Base-by-base conservation (phyloP, 441 rosid genomes). In the Oxalis stricta region DNA sequence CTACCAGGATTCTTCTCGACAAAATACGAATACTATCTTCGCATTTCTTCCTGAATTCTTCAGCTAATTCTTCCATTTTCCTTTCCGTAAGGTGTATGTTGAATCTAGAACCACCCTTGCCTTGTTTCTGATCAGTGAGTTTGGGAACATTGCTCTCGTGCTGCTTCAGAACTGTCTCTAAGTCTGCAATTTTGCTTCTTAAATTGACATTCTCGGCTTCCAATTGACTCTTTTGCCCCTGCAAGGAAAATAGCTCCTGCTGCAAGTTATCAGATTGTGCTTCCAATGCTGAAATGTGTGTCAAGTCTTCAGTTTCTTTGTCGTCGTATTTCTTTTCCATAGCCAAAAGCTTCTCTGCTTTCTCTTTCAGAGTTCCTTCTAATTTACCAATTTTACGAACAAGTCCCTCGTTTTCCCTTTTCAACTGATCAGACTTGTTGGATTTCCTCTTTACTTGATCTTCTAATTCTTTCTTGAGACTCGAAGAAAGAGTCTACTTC, bases 1-100 rank as follows among this genome's bases (percentile, higher is more conserved):
- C 72, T 23, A 78, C 82, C 21, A 55, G 64, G 53, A 83, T 78
- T 37, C 94, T 74, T 22, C 60, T 77, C 48, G 50, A 48, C 39
- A 88, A 51, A n/a, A 84, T 31, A 3, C 77, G 73, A 12, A 80
- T 71, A 22, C 72, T 76, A 46, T 78, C 83, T 47, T 83, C 92
- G 17, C 70, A 55, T 61, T 66, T 75, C 84, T 57, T 76, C 5
- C 65, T 44, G 56, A 71, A 82, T 50, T 68, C 82, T 11, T 59
- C 84, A 0, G 88, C 80, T 20, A 75, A 50, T 40, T 76, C 88
- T 39, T 76, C 82, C 56, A 84, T 63, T 58, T 74, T 84, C 57
- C 61, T 77, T 55, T 84, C 84, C 6, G 80, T 15, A 5, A 53
- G 9, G n/a, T 59, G 55, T 10, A 24, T 48, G 31, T 64, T 73